A percentile compares a stretch with the other conserved stretches of the same genome.
Evolutionary conservation across 2,329 filamentous ascomycete species (phyloP).

Genomic region (Trichoderma hamatum): DNA sequence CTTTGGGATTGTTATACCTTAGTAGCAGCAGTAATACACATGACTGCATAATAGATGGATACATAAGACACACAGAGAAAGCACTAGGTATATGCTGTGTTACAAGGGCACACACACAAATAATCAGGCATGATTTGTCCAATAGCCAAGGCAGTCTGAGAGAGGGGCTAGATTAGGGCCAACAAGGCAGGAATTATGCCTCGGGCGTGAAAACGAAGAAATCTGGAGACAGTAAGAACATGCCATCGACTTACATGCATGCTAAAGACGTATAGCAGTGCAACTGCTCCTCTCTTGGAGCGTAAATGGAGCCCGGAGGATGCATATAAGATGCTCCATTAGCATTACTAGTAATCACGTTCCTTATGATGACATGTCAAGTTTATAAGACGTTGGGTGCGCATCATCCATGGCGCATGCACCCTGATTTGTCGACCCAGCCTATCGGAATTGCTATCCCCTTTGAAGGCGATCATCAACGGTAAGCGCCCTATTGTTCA

Average conservation of each 20-base stretch:
- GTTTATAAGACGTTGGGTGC: background rate
- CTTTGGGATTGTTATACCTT: conserved; percentile 6
- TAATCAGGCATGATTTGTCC: conserved; percentile 7
- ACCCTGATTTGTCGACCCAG: conserved; percentile 14
- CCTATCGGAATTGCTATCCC: background rate
- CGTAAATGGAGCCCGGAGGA: background rate
- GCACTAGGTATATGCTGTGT: background rate
- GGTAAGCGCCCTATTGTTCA: background rate
- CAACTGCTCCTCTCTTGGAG: background rate
- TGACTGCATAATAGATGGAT: conserved; percentile 22
- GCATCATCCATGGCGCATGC: background rate
- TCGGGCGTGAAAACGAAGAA: background rate
- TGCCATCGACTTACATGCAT: conserved; percentile 8
- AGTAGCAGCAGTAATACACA: conserved; percentile 16
- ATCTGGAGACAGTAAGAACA: background rate
- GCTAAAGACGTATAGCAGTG: background rate
- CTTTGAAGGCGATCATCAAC: background rate
- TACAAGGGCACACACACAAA: conserved; percentile 3
- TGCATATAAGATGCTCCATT: conserved; percentile 9
- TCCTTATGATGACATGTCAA: background rate
- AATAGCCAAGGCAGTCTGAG: conserved; percentile 5
- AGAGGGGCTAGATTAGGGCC: background rate
- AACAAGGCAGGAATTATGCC: conserved; percentile 2
- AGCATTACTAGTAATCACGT: background rate
- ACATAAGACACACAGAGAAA: background rate